Evolutionary conservation across 1,284 basidiomycete species (phyloP).

Genomic region (Boletellus dicymbophilus): DNA sequence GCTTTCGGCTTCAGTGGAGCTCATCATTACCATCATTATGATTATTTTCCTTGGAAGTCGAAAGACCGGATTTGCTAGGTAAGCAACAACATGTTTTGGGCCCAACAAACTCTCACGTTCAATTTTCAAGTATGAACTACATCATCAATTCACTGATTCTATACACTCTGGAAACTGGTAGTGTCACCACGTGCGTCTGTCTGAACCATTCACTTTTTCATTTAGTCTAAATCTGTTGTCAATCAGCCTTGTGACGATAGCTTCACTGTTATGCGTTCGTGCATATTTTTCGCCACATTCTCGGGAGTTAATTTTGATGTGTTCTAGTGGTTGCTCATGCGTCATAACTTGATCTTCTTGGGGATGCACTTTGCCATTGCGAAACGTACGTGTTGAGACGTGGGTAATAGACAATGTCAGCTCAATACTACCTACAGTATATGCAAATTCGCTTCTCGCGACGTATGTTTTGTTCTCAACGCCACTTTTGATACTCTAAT

Average conservation of each 20-base stretch:
- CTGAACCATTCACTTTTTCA: constrained; percentile 3
- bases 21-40: constrained; percentile 50
- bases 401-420: neutral
- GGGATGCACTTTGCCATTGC: constrained; percentile 53
- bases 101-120: neutral
- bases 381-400: constrained; percentile 38
- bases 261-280: constrained; percentile 48
- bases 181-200: constrained; percentile 43
- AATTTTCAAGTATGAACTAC: constrained; percentile 42
- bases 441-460: constrained; percentile 35
- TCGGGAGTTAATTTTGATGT: neutral
- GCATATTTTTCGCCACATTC: neutral
- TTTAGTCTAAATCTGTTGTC: constrained; percentile 29
- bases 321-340: constrained; percentile 48
- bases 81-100: neutral
- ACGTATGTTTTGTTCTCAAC: constrained; percentile 20
- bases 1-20: constrained; percentile 49
- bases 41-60: constrained; percentile 49
- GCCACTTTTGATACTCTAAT: too few species aligned
- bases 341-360: constrained; percentile 47
- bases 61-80: constrained; percentile 43
- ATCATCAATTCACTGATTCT: constrained; percentile 51
- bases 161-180: constrained; percentile 55
- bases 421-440: constrained; percentile 15
- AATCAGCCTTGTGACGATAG: constrained; percentile 28